These are phyloP conservation scores for Exophiala alcalophila DNA, from an alignment of 2,329 filamentous ascomycete species.

Conservation along the genomic window DNA sequence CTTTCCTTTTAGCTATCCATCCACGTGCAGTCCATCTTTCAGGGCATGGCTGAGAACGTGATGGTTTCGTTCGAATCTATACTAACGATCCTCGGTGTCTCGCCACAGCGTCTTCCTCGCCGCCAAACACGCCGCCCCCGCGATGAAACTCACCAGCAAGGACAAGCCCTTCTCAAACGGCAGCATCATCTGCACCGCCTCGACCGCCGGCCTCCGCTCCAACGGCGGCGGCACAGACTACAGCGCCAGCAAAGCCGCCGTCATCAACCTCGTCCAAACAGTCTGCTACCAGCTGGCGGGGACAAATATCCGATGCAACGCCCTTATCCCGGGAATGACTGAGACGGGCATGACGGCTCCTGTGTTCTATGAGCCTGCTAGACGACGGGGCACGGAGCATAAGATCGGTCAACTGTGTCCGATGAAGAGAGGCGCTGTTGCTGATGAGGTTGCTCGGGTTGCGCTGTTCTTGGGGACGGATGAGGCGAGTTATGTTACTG, in stretches of 20 bases:
- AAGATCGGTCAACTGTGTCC: slow-evolving; percentile 95
- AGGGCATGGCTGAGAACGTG: too few species aligned
- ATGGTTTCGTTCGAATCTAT: too few species aligned
- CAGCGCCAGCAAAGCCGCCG: slow-evolving; percentile 83
- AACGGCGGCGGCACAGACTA: slow-evolving; percentile 89
- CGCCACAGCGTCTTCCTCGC: slow-evolving; percentile 81
- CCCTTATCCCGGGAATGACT: slow-evolving; percentile 86
- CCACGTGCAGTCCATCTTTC: too few species aligned
- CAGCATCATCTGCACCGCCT: slow-evolving; percentile 84
- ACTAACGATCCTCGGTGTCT: too few species aligned
- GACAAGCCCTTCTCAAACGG: slow-evolving; percentile 68
- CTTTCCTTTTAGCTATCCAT: too few species aligned
- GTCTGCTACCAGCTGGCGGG: slow-evolving; percentile 79
- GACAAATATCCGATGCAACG: slow-evolving; percentile 79
- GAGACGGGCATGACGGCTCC: slow-evolving; percentile 66
- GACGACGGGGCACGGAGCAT: slow-evolving; percentile 66
- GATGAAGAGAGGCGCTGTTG: slow-evolving; percentile 69
- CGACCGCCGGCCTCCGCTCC: slow-evolving; percentile 79
- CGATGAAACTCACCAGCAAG: slow-evolving; percentile 72
- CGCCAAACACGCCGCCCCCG: slow-evolving; percentile 77
- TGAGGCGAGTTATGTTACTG: slow-evolving; percentile 90
- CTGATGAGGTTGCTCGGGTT: slow-evolving; percentile 78
- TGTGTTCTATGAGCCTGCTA: slow-evolving; percentile 46
- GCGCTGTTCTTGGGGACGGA: slow-evolving; percentile 85
- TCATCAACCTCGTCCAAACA: slow-evolving; percentile 82